These are phyloP conservation scores for Apiotrichum brassicae DNA, from an alignment of 1,284 basidiomycete genomes.

Conservation along the genomic window DNA sequence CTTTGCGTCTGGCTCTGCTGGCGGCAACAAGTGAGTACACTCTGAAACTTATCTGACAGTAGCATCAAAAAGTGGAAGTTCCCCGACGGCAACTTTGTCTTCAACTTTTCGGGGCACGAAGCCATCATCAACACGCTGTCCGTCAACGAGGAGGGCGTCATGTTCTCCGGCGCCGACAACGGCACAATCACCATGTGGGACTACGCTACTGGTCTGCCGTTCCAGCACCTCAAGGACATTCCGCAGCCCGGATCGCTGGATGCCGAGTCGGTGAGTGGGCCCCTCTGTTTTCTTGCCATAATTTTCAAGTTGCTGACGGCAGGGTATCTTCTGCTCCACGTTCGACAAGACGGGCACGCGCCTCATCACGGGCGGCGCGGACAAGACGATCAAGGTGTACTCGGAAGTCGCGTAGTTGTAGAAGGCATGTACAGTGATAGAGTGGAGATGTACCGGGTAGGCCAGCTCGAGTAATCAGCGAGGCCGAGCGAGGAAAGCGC, in stretches of 20 bases:
- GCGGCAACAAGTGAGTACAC: slow-evolving; percentile 68
- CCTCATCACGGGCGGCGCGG: slow-evolving; percentile 91
- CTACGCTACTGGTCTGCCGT: slow-evolving; percentile 86
- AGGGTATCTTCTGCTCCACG: slow-evolving; percentile 79
- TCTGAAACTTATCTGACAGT: background rate
- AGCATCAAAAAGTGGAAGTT: slow-evolving; percentile 98
- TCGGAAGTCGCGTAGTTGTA: slow-evolving; percentile 34
- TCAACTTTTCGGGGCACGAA: slow-evolving; percentile 93
- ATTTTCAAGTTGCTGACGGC: background rate
- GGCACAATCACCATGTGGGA: slow-evolving; percentile 88
- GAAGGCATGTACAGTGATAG: no score
- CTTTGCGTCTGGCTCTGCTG: slow-evolving; percentile 89
- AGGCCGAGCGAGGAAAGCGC: no score
- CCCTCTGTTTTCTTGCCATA: no score
- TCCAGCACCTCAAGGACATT: slow-evolving; percentile 88
- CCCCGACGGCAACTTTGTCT: slow-evolving; percentile 88
- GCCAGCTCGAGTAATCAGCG: no score
- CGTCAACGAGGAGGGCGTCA: slow-evolving; percentile 90
- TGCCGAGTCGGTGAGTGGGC: slow-evolving; percentile 73
- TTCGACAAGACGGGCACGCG: slow-evolving; percentile 94
- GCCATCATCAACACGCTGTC: slow-evolving; percentile 95
- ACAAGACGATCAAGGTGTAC: slow-evolving; percentile 87
- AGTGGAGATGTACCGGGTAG: no score
- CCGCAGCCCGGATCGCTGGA: slow-evolving; percentile 96
- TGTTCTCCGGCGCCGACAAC: slow-evolving; percentile 93